Evolutionary conservation across 129 eudicot species (phyloP), one percentile per base, ranked within the genome.

Genomic region (Ambrosia artemisiifolia): DNA sequence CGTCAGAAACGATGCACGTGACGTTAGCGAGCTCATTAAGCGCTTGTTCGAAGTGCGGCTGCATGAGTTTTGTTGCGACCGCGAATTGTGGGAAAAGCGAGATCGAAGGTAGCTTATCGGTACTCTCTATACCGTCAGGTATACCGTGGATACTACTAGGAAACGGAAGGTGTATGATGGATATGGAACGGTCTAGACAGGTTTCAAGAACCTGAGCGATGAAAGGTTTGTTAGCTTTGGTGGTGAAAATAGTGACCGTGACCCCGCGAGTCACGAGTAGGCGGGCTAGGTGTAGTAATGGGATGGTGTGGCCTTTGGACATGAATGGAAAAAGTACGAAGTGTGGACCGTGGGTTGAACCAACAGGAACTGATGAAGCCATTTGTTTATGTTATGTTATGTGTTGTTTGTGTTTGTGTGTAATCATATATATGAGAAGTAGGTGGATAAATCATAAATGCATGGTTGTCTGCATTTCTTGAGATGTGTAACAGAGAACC

Each of bases 281-380:
- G 36, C 47, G 75, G 28, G 87, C 79, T 9, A 91, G 78, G 80
- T 82, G 87, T 54, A 88, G 86, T 14, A 91, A 54, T 4, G 97
- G 95, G 63, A 91, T 85, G 7, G 85, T 86, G 75, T 88, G 97
- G 82, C 97, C 95, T 82, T 88, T 91, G 61, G 97, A 75, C 95
- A 91, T 85, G 84, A 91, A 91, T 0, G 97, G 97, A 33, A 88
- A 91, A n/a, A 90, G 30, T 42, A 85, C 71, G 3, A 85, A 5
- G 44, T 85, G 90, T 11, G 70, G 81, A 35, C 42, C 62, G 30
- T 75, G 67, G 7, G 69, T 68, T 18, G 71, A 67, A 67, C 9
- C 72, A n/a, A 48, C 60, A 3, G 63, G 73, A 50, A 69, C 36
- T 32, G 69, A 46, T 7, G 77, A 68, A 34, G 70, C 43, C 81